Evolutionary conservation across 73 alveolate species (phyloP).

Genomic region (Symbiodinium pilosum): DNA sequence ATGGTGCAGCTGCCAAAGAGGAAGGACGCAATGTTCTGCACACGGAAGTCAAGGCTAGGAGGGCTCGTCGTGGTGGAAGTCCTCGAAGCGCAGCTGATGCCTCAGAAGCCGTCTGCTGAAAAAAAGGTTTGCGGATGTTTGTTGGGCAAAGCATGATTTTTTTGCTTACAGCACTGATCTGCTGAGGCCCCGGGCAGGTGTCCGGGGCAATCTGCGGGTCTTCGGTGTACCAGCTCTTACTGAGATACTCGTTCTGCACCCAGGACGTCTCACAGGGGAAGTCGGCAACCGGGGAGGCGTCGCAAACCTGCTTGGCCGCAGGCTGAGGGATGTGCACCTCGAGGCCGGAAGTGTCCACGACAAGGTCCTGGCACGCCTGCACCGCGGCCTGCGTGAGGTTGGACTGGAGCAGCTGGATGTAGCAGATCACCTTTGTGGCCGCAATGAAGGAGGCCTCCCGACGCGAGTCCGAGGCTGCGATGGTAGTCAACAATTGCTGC

Average conservation of each 20-base stretch:
- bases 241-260: not conserved
- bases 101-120: not conserved
- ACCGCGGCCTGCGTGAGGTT: not conserved
- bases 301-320: not conserved
- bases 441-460: no score
- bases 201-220: not conserved
- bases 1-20: no score
- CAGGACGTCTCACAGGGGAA: not conserved
- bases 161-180: not conserved
- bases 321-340: not conserved
- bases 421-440: not conserved
- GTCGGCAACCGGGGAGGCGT: not conserved
- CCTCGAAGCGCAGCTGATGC: not conserved
- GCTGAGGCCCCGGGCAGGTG: not conserved
- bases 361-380: conserved; percentile 6
- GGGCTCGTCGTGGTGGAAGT: not conserved
- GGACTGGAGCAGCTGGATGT: not conserved
- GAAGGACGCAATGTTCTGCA: no score
- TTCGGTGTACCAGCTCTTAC: not conserved
- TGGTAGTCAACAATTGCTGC: no score
- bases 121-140: not conserved
- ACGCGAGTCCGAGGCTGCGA: no score
- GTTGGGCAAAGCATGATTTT: not conserved
- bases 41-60: no score
- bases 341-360: not conserved